Percentiles rank a stretch among this genome's conserved stretches.
These are phyloP conservation scores for Carex scoparia DNA, from an alignment of 176 grass and related monocot genomes.

Conservation along the genomic window DNA sequence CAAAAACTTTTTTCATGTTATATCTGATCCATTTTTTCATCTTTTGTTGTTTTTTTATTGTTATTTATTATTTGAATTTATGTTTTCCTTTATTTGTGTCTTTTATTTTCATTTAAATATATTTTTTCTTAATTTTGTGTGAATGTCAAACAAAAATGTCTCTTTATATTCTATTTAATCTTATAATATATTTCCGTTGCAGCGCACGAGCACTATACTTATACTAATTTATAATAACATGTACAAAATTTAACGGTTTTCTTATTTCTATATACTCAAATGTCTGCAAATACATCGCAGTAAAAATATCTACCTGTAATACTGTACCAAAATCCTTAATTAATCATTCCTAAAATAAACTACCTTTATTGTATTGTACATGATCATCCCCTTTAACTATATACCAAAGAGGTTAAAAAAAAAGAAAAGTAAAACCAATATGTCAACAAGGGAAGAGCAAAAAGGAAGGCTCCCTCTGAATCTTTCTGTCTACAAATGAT, in stretches of 20 bases:
- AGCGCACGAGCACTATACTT: too few relatives aligned
- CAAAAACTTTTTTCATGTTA: too few relatives aligned
- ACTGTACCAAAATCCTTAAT: conserved; percentile 11
- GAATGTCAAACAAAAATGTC: too few relatives aligned
- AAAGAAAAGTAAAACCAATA: conserved; percentile 17
- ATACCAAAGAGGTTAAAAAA: neutral
- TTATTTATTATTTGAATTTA: too few relatives aligned
- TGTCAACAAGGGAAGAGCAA: conserved; percentile 88
- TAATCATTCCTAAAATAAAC: conserved; percentile 19
- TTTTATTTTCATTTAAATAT: too few relatives aligned
- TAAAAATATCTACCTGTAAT: neutral
- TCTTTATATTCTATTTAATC: too few relatives aligned
- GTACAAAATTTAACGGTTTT: neutral
- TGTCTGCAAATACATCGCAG: neutral
- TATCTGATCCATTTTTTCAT: too few relatives aligned
- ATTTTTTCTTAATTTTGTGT: too few relatives aligned
- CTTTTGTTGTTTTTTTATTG: too few relatives aligned
- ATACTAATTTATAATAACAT: neutral
- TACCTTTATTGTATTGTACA: conserved; percentile 18
- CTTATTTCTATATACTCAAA: conserved; percentile 4
- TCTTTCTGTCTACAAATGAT: conserved; percentile 53
- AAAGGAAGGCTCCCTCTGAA: conserved; percentile 94
- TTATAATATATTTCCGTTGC: too few relatives aligned
- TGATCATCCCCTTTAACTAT: neutral
- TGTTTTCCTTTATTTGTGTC: too few relatives aligned